A percentile compares a stretch with the other conserved stretches of the same genome.
phyloP scores from a whole-genome alignment of 257 asterid genomes.

The Euphrasia confusa region DNA sequence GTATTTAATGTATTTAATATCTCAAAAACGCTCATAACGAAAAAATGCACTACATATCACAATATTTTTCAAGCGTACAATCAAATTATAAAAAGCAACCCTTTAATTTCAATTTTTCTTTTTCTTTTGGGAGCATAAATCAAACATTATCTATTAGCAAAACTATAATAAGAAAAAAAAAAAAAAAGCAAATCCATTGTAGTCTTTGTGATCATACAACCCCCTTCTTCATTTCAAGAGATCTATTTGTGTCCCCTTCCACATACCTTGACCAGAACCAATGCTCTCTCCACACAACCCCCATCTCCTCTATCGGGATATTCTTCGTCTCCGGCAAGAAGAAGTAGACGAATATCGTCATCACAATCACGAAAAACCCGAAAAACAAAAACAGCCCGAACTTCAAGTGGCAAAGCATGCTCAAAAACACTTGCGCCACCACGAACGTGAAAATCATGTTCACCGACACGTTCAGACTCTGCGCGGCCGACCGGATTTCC shows the following conservation, averaged over 20 bases:
- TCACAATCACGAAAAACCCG: conserved; percentile 28
- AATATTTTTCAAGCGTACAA: no score
- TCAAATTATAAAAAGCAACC: no score
- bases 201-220: neutral
- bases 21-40: no score
- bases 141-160: no score
- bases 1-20: no score
- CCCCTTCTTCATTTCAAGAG: conserved; percentile 1
- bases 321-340: conserved; percentile 43
- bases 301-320: conserved; percentile 50
- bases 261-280: conserved; percentile 7
- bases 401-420: conserved; percentile 55
- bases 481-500: conserved; percentile 41
- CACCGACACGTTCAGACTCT: conserved; percentile 31
- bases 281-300: neutral
- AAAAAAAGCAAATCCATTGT: no score
- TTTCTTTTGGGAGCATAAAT: no score
- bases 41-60: no score
- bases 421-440: conserved; percentile 57
- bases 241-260: neutral
- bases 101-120: no score
- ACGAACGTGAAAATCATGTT: conserved; percentile 36
- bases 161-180: neutral
- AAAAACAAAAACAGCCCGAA: conserved; percentile 37
- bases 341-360: conserved; percentile 31